Base-by-base conservation (phyloP, 306 rosid genomes). In the Begonia fuchsioides region DNA sequence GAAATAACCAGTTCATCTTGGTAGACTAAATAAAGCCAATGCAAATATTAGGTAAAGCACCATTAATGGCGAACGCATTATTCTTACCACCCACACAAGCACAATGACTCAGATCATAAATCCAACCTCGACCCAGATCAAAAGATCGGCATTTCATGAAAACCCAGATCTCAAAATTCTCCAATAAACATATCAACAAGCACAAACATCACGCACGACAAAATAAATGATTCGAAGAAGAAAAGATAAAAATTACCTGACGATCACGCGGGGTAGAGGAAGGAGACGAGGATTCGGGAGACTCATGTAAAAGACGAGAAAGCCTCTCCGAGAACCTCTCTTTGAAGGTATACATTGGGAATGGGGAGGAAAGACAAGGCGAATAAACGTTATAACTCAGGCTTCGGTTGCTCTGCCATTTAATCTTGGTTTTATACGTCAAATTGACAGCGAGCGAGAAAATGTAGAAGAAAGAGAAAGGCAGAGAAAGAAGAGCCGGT, bases 271-370 rank as follows among this genome's bases (percentile, higher is more conserved):
- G 9, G n/a, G 68, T 43, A 1, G 63, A 17, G 20, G 43, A 16
- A 40, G 77, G 16, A 46, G 53, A 13, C 32, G 59, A 40, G 13
- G 70, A 47, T 44, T 1, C 56, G 26, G 92, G 50, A 20, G 87
- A 55, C 59, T 72, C 71, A 12, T 76, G 54, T 56, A 92, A 73
- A 54, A 86, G 57, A 68, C 80, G 62, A 6, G 85, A 75, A 12
- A 90, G 44, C 66, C 66, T 90, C 61, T 69, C 75, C 1, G 81
- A 53, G 15, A 92, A 72, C 52, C 71, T 92, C 8, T 92, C 83
- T 60, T 60, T 92, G 44, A 92, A 64, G 41, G 86, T 15, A n/a
- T 72, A 9, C 98, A 55, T 32, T 19, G 11, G 55, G 35, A 19
- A 38, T 4, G 47, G 14, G 12, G 10, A 52, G 39, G n/a, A 59